Conservation (phyloP, 345 rosid species). For the Excoecaria agallocha region DNA sequence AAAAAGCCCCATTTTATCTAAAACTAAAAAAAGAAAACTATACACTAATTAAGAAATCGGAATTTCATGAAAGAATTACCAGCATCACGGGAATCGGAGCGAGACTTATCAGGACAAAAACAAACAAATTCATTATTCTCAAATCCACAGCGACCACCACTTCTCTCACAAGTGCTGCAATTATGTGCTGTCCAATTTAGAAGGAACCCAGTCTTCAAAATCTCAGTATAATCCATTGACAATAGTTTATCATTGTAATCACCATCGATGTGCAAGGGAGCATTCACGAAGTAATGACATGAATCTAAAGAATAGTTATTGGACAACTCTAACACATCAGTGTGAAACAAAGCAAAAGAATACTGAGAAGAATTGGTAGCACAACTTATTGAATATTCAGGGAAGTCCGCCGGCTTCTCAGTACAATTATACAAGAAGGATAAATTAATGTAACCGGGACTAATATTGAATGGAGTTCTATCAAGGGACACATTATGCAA, state of each 20-base stretch:
- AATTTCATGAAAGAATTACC: constrained; percentile 44
- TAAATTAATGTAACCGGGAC: constrained; percentile 21
- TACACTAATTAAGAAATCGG: neutral
- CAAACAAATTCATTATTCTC: constrained; percentile 38
- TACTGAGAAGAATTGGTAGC: constrained; percentile 19
- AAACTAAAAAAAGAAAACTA: neutral
- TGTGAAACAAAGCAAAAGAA: constrained; percentile 41
- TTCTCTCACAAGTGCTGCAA: constrained; percentile 39
- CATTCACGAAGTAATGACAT: constrained; percentile 32
- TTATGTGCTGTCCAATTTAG: constrained; percentile 49
- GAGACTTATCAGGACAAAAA: constrained; percentile 45
- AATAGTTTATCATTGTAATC: neutral
- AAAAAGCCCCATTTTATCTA: neutral
- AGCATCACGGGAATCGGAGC: constrained; percentile 30
- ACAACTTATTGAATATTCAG: constrained; percentile 31
- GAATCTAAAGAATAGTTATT: constrained; percentile 6
- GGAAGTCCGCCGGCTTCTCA: neutral
- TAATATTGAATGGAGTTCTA: constrained; percentile 43
- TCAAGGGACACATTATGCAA: constrained; percentile 41
- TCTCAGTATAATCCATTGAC: constrained; percentile 23
- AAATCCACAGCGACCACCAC: constrained; percentile 54
- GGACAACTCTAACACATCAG: neutral
- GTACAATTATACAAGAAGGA: constrained; percentile 50
- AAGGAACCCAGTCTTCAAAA: constrained; percentile 48
- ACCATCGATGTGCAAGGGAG: constrained; percentile 21